Conservation (phyloP, 2,329 filamentous ascomycete species). For the Fusarium sp. region DNA sequence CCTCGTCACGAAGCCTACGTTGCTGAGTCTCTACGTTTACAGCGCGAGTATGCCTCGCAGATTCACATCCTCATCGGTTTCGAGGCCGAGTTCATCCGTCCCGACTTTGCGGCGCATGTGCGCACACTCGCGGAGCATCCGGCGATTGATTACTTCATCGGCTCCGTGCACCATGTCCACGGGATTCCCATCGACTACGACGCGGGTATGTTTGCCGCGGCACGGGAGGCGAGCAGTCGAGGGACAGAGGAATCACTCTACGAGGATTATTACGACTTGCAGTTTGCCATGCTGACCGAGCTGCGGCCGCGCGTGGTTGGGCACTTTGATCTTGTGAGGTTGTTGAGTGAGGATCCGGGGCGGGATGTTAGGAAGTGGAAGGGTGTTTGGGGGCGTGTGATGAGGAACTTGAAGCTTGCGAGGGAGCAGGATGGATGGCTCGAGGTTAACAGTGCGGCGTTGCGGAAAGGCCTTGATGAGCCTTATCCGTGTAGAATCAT, state of each 20-base stretch:
- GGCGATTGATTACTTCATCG: slow-evolving; percentile 87
- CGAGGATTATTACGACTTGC: slow-evolving; percentile 87
- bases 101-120: slow-evolving; percentile 67
- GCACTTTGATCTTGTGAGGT: slow-evolving; percentile 90
- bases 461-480: slow-evolving; percentile 90
- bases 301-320: slow-evolving; percentile 82
- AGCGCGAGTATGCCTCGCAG: slow-evolving; percentile 70
- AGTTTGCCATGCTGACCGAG: slow-evolving; percentile 79
- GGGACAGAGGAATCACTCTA: slow-evolving; percentile 76
- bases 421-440: slow-evolving; percentile 80
- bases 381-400: slow-evolving; percentile 76
- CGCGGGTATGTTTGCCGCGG: slow-evolving; percentile 66
- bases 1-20: slow-evolving; percentile 77
- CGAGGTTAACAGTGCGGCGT: slow-evolving; percentile 86
- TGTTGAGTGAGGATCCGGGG: slow-evolving; percentile 77
- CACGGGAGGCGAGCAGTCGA: slow-evolving; percentile 47
- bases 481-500: slow-evolving; percentile 86
- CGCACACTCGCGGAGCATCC: slow-evolving; percentile 66
- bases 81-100: slow-evolving; percentile 91
- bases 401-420: slow-evolving; percentile 77
- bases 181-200: slow-evolving; percentile 92
- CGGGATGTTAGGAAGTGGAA: slow-evolving; percentile 65
- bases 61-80: slow-evolving; percentile 90
- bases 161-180: slow-evolving; percentile 90
- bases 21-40: slow-evolving; percentile 76